These are phyloP conservation scores for Amylostereum areolatum DNA, from an alignment of 1,284 basidiomycete genomes.

Conservation along the genomic window DNA sequence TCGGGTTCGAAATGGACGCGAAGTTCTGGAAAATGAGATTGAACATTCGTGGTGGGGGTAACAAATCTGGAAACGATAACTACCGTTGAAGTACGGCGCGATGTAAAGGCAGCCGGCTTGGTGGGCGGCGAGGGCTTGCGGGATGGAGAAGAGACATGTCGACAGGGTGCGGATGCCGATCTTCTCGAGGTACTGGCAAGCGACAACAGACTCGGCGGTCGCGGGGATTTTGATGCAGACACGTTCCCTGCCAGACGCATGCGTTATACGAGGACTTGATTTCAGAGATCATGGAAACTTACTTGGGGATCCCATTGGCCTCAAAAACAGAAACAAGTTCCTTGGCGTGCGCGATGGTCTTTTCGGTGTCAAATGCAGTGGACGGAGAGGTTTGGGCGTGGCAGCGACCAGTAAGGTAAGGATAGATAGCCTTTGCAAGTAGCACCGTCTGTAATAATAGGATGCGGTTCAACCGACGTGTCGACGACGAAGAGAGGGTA, in stretches of 20 bases:
- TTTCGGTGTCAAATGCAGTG: conserved; percentile 34
- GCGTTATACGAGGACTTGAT: too few relatives aligned
- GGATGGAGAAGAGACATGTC: conserved; percentile 41
- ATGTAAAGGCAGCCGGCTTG: conserved; percentile 43
- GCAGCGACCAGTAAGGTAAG: conserved; percentile 38
- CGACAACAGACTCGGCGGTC: conserved; percentile 39
- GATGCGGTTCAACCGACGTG: neutral
- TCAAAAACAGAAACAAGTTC: conserved; percentile 37
- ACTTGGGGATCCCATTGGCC: conserved; percentile 39
- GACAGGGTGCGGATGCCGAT: conserved; percentile 39
- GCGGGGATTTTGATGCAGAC: conserved; percentile 49
- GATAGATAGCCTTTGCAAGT: conserved; percentile 38
- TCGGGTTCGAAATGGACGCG: conserved; percentile 40
- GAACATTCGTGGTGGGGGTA: neutral
- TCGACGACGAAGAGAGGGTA: neutral
- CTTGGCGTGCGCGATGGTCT: conserved; percentile 39
- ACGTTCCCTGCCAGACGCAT: conserved; percentile 24
- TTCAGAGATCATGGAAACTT: conserved; percentile 4
- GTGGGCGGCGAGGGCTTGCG: conserved; percentile 40
- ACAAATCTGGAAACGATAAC: neutral
- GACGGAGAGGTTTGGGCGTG: conserved; percentile 41
- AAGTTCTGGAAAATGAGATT: conserved; percentile 27
- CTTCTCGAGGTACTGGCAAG: conserved; percentile 35
- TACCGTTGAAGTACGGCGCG: conserved; percentile 46
- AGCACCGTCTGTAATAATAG: conserved; percentile 32